These are phyloP conservation scores for Sarocladium brachiariae DNA, from an alignment of 2,329 filamentous ascomycete genomes.

Conservation along the genomic window DNA sequence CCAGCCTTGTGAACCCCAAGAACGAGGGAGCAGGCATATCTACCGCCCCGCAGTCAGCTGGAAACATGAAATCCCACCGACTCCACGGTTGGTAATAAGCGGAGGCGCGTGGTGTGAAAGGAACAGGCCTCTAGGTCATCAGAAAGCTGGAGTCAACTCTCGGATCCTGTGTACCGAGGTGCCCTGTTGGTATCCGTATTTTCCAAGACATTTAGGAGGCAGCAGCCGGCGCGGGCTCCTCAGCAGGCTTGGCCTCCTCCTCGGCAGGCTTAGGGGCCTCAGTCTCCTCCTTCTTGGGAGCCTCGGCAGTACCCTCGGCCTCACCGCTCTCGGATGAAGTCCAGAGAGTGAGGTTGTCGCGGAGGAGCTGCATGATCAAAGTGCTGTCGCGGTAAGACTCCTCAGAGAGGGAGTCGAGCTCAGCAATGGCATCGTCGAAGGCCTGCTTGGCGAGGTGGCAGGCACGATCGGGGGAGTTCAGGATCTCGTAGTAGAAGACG, in stretches of 20 bases:
- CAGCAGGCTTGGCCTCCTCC: conserved; percentile 37
- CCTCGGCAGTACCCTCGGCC: conserved; percentile 56
- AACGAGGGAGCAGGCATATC: not conserved
- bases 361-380: conserved; percentile 97
- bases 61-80: conserved; percentile 9
- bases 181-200: conserved; percentile 28
- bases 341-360: conserved; percentile 97
- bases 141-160: conserved; percentile 21
- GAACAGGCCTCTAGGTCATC: conserved; percentile 13
- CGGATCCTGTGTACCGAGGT: conserved; percentile 27
- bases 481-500: conserved; percentile 98
- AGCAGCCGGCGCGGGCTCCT: conserved; percentile 36
- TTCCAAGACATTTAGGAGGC: conserved; percentile 41
- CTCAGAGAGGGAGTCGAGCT: conserved; percentile 95
- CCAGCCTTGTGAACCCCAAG: conserved; percentile 9
- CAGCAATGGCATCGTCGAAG: conserved; percentile 96
- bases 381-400: conserved; percentile 99
- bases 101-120: conserved; percentile 12
- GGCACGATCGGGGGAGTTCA: conserved; percentile 95
- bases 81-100: conserved; percentile 7
- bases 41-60: not conserved
- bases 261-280: conserved; percentile 36
- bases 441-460: conserved; percentile 99
- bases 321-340: conserved; percentile 88
- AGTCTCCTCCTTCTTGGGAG: conserved; percentile 54